These are phyloP conservation scores for Barnettozyma wickerhamii DNA, from an alignment of 805 yeast genomes.

Conservation along the genomic window DNA sequence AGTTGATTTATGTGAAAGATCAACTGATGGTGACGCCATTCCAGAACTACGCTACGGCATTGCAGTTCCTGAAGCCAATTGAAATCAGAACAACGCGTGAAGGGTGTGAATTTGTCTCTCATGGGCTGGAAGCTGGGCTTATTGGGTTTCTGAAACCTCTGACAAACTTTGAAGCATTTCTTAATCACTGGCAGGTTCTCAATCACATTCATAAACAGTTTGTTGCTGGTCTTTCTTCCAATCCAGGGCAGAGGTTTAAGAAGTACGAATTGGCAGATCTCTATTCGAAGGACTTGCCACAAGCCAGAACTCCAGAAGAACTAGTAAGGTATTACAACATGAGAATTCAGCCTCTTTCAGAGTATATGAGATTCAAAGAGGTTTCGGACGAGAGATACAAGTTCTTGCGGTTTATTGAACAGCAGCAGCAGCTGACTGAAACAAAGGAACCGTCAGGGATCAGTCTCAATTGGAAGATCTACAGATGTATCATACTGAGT, in stretches of 20 bases:
- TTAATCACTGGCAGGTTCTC: slow-evolving; percentile 14
- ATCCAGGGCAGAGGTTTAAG: slow-evolving; percentile 1
- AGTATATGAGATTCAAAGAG: not conserved
- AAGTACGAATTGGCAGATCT: slow-evolving; percentile 3
- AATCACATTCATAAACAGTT: slow-evolving; percentile 7
- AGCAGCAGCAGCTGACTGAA: not conserved
- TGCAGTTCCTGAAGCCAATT: slow-evolving; percentile 9
- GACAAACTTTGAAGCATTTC: slow-evolving; percentile 3
- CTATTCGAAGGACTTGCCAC: slow-evolving; percentile 9
- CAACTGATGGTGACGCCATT: slow-evolving; percentile 11
- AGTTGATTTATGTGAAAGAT: slow-evolving; percentile 9
- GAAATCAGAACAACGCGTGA: slow-evolving; percentile 2
- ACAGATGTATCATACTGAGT: slow-evolving; percentile 11
- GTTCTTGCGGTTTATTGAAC: not conserved
- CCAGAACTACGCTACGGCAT: slow-evolving; percentile 10
- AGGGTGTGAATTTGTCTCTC: slow-evolving; percentile 2
- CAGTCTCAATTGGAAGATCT: slow-evolving; percentile 9
- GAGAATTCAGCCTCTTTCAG: slow-evolving; percentile 4
- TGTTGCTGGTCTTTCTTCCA: not conserved
- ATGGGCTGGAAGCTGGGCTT: slow-evolving; percentile 7
- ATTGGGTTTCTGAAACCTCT: slow-evolving; percentile 7
- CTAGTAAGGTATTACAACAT: slow-evolving; percentile 5
- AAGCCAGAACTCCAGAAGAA: not conserved
- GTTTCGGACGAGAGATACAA: slow-evolving; percentile 1
- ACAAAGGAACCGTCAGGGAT: not conserved